Conservation (phyloP, 345 rosid genomes). For the Heritiera littoralis region DNA sequence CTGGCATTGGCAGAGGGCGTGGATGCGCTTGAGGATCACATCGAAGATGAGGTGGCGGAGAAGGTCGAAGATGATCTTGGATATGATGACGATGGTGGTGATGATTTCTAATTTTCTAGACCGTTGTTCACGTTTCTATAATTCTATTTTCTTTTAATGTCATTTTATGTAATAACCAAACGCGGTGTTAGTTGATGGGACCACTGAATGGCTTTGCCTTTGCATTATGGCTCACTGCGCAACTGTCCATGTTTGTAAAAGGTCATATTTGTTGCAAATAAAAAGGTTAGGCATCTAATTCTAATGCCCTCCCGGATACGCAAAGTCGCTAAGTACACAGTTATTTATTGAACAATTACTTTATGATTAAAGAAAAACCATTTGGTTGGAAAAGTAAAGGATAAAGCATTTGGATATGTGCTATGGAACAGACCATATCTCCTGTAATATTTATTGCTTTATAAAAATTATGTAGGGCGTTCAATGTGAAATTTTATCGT, state of each 20-base stretch:
- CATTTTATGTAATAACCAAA: background rate
- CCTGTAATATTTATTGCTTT: too few relatives aligned
- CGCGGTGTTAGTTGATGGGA: background rate
- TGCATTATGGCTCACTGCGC: background rate
- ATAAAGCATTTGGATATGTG: background rate
- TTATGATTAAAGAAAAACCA: background rate
- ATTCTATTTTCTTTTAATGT: background rate
- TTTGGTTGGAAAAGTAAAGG: background rate
- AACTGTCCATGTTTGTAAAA: too few relatives aligned
- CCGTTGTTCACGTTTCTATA: background rate
- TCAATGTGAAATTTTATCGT: too few relatives aligned
- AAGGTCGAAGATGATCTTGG: constrained; percentile 62
- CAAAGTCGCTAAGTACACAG: too few relatives aligned
- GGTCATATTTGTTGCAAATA: background rate
- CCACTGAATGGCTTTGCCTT: too few relatives aligned
- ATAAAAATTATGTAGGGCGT: too few relatives aligned
- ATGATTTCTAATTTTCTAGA: constrained; percentile 29
- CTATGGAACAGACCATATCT: too few relatives aligned
- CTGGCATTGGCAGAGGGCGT: constrained; percentile 69
- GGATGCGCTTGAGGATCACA: constrained; percentile 65
- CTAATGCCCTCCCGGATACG: background rate
- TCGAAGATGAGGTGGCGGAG: constrained; percentile 62
- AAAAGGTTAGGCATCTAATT: background rate
- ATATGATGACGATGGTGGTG: constrained; percentile 33
- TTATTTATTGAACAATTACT: background rate